Conservation (phyloP, 129 eudicot genomes). For the Pulicaria dysenterica region DNA sequence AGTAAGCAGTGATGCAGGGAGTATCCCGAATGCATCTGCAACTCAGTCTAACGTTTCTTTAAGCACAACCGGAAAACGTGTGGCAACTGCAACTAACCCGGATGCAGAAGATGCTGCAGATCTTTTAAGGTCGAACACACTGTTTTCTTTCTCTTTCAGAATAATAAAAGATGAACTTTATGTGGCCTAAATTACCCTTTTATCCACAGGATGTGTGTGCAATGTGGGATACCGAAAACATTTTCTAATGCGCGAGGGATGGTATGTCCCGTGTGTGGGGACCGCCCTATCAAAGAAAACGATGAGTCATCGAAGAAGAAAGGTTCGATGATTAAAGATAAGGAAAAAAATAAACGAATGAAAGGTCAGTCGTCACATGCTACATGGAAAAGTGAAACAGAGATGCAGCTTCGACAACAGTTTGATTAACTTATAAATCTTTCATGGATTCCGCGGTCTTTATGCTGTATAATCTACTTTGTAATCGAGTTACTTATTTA, state of each 20-base stretch:
- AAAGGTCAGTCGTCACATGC: slow-evolving; percentile 99
- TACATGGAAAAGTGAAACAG: slow-evolving; percentile 96
- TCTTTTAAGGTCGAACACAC: slow-evolving; percentile 56
- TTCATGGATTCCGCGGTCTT: neutral
- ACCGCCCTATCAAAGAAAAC: slow-evolving; percentile 54
- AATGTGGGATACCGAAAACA: slow-evolving; percentile 92
- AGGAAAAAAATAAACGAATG: slow-evolving; percentile 96
- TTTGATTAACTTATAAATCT: slow-evolving; percentile 59
- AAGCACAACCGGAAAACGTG: slow-evolving; percentile 61
- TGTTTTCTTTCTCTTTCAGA: neutral
- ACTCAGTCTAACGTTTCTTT: slow-evolving; percentile 36
- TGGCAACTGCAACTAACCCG: slow-evolving; percentile 76
- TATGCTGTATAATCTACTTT: slow-evolving; percentile 24
- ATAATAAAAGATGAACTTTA: neutral
- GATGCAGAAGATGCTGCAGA: slow-evolving; percentile 85
- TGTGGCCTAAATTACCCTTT: slow-evolving; percentile 8
- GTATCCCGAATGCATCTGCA: slow-evolving; percentile 28
- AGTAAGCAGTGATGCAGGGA: slow-evolving; percentile 85
- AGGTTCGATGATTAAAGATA: slow-evolving; percentile 78
- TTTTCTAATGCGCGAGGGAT: slow-evolving; percentile 70
- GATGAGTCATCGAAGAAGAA: slow-evolving; percentile 61
- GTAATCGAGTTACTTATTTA: neutral
- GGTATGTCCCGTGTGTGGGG: slow-evolving; percentile 84
- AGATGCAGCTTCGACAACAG: slow-evolving; percentile 96
- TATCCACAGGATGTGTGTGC: slow-evolving; percentile 76